These are phyloP conservation scores for Backusella australiensis DNA, from an alignment of 192 early-diverging fungal genomes.

Conservation along the genomic window DNA sequence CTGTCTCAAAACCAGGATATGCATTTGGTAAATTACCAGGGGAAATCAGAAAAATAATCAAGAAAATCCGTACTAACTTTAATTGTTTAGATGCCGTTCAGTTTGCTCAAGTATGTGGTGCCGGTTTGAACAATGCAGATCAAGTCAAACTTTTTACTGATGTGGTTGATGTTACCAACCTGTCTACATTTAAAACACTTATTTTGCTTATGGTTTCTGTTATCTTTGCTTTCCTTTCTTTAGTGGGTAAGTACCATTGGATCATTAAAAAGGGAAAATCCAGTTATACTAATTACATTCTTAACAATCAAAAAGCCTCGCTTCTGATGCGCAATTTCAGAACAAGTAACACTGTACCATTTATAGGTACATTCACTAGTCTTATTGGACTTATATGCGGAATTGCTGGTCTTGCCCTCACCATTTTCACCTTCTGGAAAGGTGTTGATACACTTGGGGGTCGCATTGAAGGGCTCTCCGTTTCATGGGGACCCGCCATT, in stretches of 20 bases:
- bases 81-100: constrained; percentile 6
- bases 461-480: background rate
- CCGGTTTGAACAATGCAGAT: background rate
- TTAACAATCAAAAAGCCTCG: background rate
- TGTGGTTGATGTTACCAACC: background rate
- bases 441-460: background rate
- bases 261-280: background rate
- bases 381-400: background rate
- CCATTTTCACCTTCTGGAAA: constrained; percentile 3
- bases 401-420: background rate
- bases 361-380: constrained; percentile 7
- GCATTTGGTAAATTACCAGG: background rate
- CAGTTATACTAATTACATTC: background rate
- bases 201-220: constrained; percentile 11
- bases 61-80: background rate
- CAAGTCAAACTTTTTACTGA: background rate
- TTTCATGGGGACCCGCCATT: constrained; percentile 2
- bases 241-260: background rate
- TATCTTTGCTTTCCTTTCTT: constrained; percentile 12
- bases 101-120: constrained; percentile 15
- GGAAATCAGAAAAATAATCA: background rate
- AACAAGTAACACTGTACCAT: constrained; percentile 4
- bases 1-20: background rate
- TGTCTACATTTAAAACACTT: background rate
- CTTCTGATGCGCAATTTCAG: background rate